A percentile compares a stretch with the other conserved stretches of the same genome.
Conservation (phyloP, 2,329 filamentous ascomycete genomes). For the Colletotrichum tabaci region DNA sequence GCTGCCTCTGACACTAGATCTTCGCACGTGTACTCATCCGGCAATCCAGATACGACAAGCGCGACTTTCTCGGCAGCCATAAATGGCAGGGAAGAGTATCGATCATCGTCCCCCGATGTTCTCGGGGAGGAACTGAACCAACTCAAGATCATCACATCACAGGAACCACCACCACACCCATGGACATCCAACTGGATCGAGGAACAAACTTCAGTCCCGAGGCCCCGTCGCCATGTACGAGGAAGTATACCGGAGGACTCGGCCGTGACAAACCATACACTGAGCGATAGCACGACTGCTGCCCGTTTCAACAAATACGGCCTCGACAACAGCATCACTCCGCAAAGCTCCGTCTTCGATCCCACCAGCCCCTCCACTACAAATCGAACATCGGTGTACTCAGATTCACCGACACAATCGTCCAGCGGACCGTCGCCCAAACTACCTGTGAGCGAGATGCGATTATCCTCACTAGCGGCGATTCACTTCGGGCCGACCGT, state of each 20-base stretch:
- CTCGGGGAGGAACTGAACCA: constrained; percentile 27
- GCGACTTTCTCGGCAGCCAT: neutral
- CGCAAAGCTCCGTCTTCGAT: constrained; percentile 29
- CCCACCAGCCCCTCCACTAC: constrained; percentile 35
- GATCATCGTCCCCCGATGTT: constrained; percentile 14
- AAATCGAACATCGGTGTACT: constrained; percentile 36
- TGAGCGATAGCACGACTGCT: neutral
- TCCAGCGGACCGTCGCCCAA: constrained; percentile 4
- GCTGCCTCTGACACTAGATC: constrained; percentile 14
- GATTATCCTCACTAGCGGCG: constrained; percentile 15
- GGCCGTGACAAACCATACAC: neutral
- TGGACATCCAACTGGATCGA: constrained; percentile 29
- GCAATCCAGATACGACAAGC: neutral
- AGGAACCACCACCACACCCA: neutral
- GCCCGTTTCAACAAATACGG: neutral
- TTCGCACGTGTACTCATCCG: neutral
- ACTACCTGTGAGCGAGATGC: constrained; percentile 13
- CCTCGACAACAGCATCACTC: constrained; percentile 10
- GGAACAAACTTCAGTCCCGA: constrained; percentile 15
- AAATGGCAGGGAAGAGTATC: neutral
- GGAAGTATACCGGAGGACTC: constrained; percentile 31
- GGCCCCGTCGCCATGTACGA: neutral
- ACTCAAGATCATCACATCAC: neutral
- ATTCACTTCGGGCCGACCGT: constrained; percentile 15
- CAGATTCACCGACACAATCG: constrained; percentile 13